Evolutionary conservation across 805 yeast genomes (phyloP), one percentile per base, ranked within the genome.

Genomic region (Nematodospora valgi): DNA sequence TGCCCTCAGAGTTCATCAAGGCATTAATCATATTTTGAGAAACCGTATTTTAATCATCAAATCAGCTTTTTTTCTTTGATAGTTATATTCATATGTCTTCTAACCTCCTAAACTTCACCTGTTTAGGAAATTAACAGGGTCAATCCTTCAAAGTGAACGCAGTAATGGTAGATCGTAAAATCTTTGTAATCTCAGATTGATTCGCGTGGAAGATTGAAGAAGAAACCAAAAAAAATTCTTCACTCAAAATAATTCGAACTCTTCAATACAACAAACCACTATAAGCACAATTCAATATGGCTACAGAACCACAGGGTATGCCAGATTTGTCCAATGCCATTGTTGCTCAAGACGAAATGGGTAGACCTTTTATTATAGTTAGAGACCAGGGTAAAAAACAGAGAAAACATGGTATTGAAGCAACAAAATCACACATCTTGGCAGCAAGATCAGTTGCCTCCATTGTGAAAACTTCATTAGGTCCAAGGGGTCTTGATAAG

Each of bases 331-430:
- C 98, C 48, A 93, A 94, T 55, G 98, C 98, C 63, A 88, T 93
- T 51, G 87, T 93, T 70, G 98, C 98, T 3, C 98, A 91, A 64
- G 99, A 93, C 60, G 99, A 93, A 63, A 86, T 85, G 89, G 99
- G 99, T 14, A 82, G 98, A 63, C 99, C 99, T 14, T 87, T 93
- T 59, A 91, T 93, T 56, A 93, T 93, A 58, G 99, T 93, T 35
- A 80, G 93, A 58, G 99, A 93, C 58, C 77, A 64, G 54, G 79
- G 77, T 23, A 58, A 60, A 87, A 93, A 58, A 88, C 97, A 43
- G 72, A 79, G 60, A 76, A 67, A 64, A 39, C 72, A 66, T 40
- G 73, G 73, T 9, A 43, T 62, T 30, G 73, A 68, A 46, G 73
- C 73, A 30, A 65, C 71, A 45, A 78, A 82, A 60, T 80, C 91